phyloP scores from a whole-genome alignment of 1,284 basidiomycete genomes.

The Sporisorium exsertum region DNA sequence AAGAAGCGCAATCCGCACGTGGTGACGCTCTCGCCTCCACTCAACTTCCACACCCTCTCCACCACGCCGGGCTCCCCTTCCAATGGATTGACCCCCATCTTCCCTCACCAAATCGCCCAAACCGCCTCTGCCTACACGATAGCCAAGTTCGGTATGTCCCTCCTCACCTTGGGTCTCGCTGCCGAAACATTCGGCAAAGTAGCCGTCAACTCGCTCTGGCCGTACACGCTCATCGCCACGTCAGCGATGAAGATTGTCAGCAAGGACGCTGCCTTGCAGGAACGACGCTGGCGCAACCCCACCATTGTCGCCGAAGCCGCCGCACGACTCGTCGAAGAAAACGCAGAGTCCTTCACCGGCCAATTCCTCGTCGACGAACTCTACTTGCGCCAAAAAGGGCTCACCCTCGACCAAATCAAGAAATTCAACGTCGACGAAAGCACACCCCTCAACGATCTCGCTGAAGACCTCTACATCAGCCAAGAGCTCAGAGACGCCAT shows the following conservation, averaged over 20 bases:
- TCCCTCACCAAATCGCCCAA: constrained; percentile 41
- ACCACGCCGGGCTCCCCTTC: constrained; percentile 38
- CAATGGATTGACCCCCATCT: constrained; percentile 24
- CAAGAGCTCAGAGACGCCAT: constrained; percentile 59
- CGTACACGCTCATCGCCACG: constrained; percentile 61
- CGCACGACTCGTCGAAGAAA: constrained; percentile 57
- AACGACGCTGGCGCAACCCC: constrained; percentile 54
- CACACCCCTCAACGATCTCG: constrained; percentile 47
- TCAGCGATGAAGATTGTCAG: constrained; percentile 62
- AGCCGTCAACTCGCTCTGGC: constrained; percentile 62
- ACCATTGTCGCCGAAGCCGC: constrained; percentile 65
- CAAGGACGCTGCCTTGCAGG: constrained; percentile 48
- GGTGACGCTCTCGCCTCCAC: constrained; percentile 63
- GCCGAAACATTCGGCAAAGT: constrained; percentile 60
- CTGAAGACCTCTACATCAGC: constrained; percentile 65
- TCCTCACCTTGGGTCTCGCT: constrained; percentile 59
- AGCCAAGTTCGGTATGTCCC: constrained; percentile 66
- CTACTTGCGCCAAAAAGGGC: constrained; percentile 57
- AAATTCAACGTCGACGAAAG: constrained; percentile 36
- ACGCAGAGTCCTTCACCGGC: constrained; percentile 30
- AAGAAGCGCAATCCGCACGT: constrained; percentile 63
- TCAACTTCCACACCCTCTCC: constrained; percentile 50
- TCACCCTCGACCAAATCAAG: constrained; percentile 37
- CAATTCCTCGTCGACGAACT: constrained; percentile 66
- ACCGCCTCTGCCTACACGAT: constrained; percentile 60